Evolutionary conservation across 2,329 filamentous ascomycete species (phyloP).

Genomic region (Cadophora sp.): DNA sequence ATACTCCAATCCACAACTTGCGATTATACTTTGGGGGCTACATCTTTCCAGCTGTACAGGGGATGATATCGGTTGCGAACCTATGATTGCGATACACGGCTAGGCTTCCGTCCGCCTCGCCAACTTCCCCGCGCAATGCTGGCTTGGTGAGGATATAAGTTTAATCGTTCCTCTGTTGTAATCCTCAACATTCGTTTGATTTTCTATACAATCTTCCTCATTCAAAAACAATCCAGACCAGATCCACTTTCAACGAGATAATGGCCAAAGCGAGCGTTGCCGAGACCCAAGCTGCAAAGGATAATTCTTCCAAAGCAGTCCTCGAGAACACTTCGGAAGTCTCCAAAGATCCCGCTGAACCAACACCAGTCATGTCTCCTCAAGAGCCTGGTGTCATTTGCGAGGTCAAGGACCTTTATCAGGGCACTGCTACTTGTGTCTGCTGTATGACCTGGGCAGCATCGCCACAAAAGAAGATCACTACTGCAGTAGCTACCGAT

Average conservation of each 20-base stretch:
- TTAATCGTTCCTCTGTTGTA: neutral
- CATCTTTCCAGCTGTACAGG: neutral
- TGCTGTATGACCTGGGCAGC: slow-evolving; percentile 23
- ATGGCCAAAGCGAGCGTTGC: slow-evolving; percentile 5
- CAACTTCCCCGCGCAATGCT: slow-evolving; percentile 1
- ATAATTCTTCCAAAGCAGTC: neutral
- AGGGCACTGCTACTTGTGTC: slow-evolving; percentile 15
- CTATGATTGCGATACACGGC: neutral
- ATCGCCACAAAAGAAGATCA: slow-evolving; percentile 22
- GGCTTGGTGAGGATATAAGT: neutral
- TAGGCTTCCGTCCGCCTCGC: slow-evolving; percentile 7
- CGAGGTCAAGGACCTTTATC: slow-evolving; percentile 19
- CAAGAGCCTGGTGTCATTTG: slow-evolving; percentile 12
- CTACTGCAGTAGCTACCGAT: slow-evolving; percentile 9
- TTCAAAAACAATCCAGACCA: too few relatives aligned
- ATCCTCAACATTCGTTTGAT: too few relatives aligned
- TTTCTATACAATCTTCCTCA: too few relatives aligned
- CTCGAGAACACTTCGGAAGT: neutral
- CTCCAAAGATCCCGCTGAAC: neutral
- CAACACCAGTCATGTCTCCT: neutral
- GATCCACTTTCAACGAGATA: neutral
- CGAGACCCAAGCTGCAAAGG: neutral
- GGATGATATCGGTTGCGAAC: neutral
- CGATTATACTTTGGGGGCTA: neutral
- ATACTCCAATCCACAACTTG: neutral